These are phyloP conservation scores for Keithomyces neogunnii DNA, from an alignment of 2,329 filamentous ascomycete species.

Conservation along the genomic window DNA sequence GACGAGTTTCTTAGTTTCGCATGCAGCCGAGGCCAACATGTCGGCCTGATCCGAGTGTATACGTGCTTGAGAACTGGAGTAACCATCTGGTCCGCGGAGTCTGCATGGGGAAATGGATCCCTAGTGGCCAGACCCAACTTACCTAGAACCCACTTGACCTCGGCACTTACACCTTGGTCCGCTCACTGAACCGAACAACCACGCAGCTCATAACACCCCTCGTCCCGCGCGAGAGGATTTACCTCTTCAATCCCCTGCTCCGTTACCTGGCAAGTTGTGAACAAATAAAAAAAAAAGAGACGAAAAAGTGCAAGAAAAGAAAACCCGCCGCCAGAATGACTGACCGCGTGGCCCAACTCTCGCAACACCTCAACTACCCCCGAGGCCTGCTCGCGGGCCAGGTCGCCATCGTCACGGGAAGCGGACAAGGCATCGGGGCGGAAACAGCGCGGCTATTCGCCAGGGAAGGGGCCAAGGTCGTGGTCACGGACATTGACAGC, in stretches of 20 bases:
- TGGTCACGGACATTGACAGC: slow-evolving; percentile 75
- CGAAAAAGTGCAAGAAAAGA: background rate
- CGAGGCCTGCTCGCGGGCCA: slow-evolving; percentile 71
- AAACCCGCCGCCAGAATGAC: slow-evolving; percentile 27
- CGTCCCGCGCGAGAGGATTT: too few species aligned
- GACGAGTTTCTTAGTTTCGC: too few species aligned
- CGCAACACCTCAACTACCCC: slow-evolving; percentile 74
- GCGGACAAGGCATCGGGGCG: slow-evolving; percentile 80
- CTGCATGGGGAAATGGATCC: too few species aligned
- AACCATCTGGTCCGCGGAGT: too few species aligned
- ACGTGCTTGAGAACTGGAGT: too few species aligned
- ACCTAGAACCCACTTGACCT: background rate
- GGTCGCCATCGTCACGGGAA: slow-evolving; percentile 79
- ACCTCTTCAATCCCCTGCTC: too few species aligned
- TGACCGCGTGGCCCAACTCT: slow-evolving; percentile 61
- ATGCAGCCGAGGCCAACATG: too few species aligned
- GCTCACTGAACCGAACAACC: background rate
- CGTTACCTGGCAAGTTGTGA: too few species aligned
- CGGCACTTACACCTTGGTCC: background rate
- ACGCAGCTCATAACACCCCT: background rate
- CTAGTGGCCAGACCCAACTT: too few species aligned
- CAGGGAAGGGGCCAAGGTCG: slow-evolving; percentile 78
- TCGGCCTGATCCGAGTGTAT: too few species aligned
- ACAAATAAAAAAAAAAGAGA: too few species aligned
- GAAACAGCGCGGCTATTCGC: slow-evolving; percentile 76